Conservation (phyloP, 1,284 basidiomycete genomes). For the Moesziomyces sp. region DNA sequence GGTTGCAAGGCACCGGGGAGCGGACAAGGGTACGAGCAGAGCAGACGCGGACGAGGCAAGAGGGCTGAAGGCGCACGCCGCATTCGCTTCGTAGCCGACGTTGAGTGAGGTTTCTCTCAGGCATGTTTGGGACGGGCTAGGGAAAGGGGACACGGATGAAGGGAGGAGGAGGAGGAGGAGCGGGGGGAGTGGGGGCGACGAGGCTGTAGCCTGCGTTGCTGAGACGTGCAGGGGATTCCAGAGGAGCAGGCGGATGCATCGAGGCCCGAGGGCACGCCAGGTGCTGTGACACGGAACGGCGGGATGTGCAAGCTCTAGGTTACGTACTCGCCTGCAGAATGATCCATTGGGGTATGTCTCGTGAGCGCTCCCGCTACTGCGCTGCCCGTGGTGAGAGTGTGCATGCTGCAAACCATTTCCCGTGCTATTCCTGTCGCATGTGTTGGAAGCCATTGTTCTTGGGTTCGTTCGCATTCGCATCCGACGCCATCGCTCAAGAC, state of each 20-base stretch:
- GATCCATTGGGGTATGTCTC: conserved; percentile 37
- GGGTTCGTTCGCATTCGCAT: too few relatives aligned
- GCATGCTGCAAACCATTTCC: neutral
- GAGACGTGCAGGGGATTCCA: conserved; percentile 37
- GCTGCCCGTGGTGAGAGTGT: too few relatives aligned
- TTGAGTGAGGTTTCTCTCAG: conserved; percentile 41
- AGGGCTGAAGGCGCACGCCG: conserved; percentile 20
- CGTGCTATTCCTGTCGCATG: conserved; percentile 11
- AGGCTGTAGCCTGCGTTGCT: conserved; percentile 4
- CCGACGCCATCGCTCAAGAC: too few relatives aligned
- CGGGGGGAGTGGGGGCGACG: neutral
- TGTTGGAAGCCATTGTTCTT: too few relatives aligned
- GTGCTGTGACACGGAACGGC: too few relatives aligned
- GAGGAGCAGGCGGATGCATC: conserved; percentile 44
- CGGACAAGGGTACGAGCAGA: neutral
- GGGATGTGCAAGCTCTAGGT: neutral
- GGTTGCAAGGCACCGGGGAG: neutral
- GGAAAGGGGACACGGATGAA: neutral
- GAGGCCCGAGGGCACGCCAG: too few relatives aligned
- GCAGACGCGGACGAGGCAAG: neutral
- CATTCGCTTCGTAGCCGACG: conserved; percentile 40
- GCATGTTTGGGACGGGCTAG: conserved; percentile 25
- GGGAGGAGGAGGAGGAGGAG: conserved; percentile 3
- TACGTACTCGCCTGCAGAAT: conserved; percentile 4
- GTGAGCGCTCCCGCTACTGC: conserved; percentile 1